phyloP scores from a whole-genome alignment of 352 stramenopile genomes.

The Phytophthora cajani region DNA sequence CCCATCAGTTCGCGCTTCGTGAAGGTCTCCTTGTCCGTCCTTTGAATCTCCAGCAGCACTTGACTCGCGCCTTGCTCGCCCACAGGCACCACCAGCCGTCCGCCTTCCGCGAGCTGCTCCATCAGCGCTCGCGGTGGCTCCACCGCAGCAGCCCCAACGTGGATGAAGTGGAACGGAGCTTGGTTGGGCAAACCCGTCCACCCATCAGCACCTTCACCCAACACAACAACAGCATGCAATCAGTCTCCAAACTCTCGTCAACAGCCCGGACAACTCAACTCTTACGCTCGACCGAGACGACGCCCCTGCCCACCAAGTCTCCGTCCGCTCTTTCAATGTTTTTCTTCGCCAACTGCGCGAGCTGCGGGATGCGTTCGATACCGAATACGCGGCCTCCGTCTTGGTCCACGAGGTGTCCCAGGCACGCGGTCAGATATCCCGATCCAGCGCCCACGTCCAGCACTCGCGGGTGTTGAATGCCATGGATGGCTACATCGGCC shows the following conservation, averaged over 20 bases:
- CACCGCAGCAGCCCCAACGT: slow-evolving; percentile 95
- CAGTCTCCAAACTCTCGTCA: background rate
- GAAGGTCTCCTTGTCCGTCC: slow-evolving; percentile 45
- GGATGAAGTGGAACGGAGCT: slow-evolving; percentile 96
- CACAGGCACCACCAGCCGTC: slow-evolving; percentile 94
- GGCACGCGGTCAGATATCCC: slow-evolving; percentile 94
- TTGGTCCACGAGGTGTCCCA: slow-evolving; percentile 85
- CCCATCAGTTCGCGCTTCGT: slow-evolving; percentile 65
- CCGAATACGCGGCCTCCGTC: slow-evolving; percentile 73
- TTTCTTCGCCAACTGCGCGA: slow-evolving; percentile 80
- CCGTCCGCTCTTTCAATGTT: slow-evolving; percentile 87
- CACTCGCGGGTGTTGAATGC: slow-evolving; percentile 63
- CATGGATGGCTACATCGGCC: slow-evolving; percentile 57
- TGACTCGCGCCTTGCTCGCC: slow-evolving; percentile 72
- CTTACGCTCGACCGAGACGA: slow-evolving; percentile 62
- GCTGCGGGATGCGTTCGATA: slow-evolving; percentile 90
- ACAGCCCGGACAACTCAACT: background rate
- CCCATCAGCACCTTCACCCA: slow-evolving; percentile 76
- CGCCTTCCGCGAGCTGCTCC: slow-evolving; percentile 86
- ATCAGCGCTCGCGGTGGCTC: slow-evolving; percentile 90
- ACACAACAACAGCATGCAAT: background rate
- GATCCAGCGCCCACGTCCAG: slow-evolving; percentile 96
- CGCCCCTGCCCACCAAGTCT: slow-evolving; percentile 76
- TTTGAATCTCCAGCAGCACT: slow-evolving; percentile 80
- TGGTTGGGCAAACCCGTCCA: slow-evolving; percentile 92